Base-by-base conservation (phyloP, 139 green algal species). In the Protoeuglena noctilucae region DNA sequence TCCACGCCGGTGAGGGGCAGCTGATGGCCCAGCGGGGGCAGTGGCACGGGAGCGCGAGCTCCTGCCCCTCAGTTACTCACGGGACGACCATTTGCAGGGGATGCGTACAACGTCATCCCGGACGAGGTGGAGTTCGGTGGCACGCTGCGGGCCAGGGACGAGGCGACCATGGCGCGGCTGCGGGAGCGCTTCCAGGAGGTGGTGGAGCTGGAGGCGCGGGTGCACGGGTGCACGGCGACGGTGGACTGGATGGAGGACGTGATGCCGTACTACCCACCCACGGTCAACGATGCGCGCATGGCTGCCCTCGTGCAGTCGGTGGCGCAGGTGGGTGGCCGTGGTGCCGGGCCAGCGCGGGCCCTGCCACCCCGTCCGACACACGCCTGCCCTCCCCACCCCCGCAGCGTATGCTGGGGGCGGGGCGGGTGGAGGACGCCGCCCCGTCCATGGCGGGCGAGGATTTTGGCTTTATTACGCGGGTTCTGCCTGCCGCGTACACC, bases 41-140 rank as follows among this genome's bases (percentile, higher is more conserved):
- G n/a, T n/a, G n/a, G n/a, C n/a, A n/a, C n/a, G n/a, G n/a, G n/a
- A n/a, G n/a, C n/a, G n/a, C n/a, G n/a, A n/a, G n/a, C n/a, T n/a
- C n/a, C n/a, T n/a, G n/a, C n/a, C n/a, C n/a, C n/a, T n/a, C n/a
- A n/a, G 12, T 14, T 9, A 9, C 34, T 14, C 34, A 9, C 14
- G 34, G 12, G 34, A 14, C 12, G 9, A n/a, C 12, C 34, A n/a
- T 50, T 4, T n/a, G 43, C 43, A 50, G 43, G 43, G 5, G 43
- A 50, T 14, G 48, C 53, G 25, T 48, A 54, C 31, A 66, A 71
- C 48, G 54, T 66, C 21, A 66, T 66, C 51, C 43, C 58, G 1
- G 54, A 60, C 40, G 27, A 53, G 41, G 48, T 53, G 48, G 48
- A 53, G 51, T 29, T 71, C 24, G 29, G 31, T 4, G 64, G 64